Evolutionary conservation across 805 yeast genomes (phyloP).

Genomic region (Metschnikowia borealis): DNA sequence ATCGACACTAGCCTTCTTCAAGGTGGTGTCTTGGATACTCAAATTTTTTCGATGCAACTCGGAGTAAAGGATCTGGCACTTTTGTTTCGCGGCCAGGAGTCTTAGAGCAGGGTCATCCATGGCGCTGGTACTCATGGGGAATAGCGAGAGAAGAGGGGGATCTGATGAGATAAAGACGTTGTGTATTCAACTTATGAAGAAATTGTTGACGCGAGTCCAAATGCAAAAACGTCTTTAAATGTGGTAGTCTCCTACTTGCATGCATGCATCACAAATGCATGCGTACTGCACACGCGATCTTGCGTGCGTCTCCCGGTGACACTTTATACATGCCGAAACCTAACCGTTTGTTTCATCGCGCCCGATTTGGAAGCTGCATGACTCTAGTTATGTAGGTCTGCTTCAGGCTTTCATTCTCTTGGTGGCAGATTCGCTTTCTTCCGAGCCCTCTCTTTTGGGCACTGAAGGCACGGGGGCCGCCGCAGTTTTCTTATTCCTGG

Average conservation of each 20-base stretch:
- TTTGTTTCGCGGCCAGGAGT: conserved; percentile 11
- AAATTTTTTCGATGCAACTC: conserved; percentile 46
- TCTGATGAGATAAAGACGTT: neutral
- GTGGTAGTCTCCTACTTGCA: conserved; percentile 6
- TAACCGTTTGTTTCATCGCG: neutral
- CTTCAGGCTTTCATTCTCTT: conserved; percentile 1
- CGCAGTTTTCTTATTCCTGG: conserved; percentile 33
- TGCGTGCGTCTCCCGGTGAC: neutral
- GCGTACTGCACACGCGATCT: conserved; percentile 1
- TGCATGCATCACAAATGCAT: neutral
- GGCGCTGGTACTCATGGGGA: neutral
- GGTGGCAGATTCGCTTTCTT: neutral
- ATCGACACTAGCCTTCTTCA: conserved; percentile 35
- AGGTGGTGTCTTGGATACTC: conserved; percentile 43
- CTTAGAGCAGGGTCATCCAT: neutral
- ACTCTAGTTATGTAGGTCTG: neutral
- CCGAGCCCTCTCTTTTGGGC: conserved; percentile 5
- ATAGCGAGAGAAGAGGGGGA: neutral
- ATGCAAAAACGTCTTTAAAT: conserved; percentile 1
- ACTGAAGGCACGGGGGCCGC: conserved; percentile 38
- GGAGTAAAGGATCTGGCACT: conserved; percentile 34
- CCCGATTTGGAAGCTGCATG: neutral
- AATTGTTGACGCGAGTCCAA: neutral
- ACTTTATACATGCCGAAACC: neutral
- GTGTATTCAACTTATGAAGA: neutral